Evolutionary conservation across 2,329 filamentous ascomycete genomes (phyloP).

Genomic region (Pseudonectria buxi): DNA sequence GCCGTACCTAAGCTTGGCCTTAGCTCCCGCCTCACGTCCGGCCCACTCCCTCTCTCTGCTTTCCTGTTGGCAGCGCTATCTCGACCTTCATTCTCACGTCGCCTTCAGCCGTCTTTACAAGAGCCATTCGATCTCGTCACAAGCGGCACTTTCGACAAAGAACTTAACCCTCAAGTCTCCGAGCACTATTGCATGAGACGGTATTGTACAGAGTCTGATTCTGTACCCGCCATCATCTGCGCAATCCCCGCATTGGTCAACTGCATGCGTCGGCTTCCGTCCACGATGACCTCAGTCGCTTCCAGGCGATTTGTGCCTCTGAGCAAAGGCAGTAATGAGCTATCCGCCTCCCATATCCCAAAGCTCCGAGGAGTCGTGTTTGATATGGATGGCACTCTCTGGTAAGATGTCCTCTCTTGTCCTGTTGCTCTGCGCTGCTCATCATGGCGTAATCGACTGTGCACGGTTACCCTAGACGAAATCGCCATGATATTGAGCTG

Average conservation of each 20-base stretch:
- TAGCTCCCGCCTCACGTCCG: too few relatives aligned
- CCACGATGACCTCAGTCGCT: constrained; percentile 35
- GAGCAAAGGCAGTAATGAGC: constrained; percentile 25
- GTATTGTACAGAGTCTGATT: too few relatives aligned
- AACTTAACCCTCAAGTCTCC: too few relatives aligned
- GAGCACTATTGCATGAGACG: too few relatives aligned
- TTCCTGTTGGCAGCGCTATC: too few relatives aligned
- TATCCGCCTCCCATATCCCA: constrained; percentile 32
- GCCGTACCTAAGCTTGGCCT: neutral
- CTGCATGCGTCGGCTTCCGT: constrained; percentile 25
- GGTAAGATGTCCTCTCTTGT: constrained; percentile 47
- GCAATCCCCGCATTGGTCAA: neutral
- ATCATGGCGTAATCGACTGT: constrained; percentile 1
- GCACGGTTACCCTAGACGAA: constrained; percentile 7
- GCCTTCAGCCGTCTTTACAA: too few relatives aligned
- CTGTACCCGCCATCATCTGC: too few relatives aligned
- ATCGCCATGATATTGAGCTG: neutral
- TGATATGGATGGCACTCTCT: constrained; percentile 92
- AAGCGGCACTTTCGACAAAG: too few relatives aligned
- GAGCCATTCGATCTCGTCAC: too few relatives aligned
- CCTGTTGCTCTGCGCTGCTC: constrained; percentile 1
- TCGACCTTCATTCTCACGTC: too few relatives aligned
- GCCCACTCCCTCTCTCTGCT: too few relatives aligned
- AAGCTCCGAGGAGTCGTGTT: constrained; percentile 63
- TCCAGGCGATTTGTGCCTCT: constrained; percentile 52